These are phyloP conservation scores for Vitis rotundifolia DNA, from an alignment of 164 flowering plant species.

Conservation along the genomic window DNA sequence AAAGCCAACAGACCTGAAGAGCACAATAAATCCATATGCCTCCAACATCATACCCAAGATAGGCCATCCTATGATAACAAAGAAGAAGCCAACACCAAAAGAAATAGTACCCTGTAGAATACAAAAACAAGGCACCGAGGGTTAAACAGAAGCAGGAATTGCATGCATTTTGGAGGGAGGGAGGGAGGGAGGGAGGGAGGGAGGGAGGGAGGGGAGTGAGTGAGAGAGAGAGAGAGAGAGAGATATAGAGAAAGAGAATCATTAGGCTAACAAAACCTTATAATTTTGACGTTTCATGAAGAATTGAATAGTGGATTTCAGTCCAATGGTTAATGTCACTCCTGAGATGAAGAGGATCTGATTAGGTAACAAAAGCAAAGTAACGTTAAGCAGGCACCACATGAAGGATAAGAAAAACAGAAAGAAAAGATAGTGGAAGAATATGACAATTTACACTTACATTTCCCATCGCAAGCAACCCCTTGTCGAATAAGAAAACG, in stretches of 20 bases:
- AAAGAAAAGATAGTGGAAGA: constrained; percentile 5
- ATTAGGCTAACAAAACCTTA: constrained; percentile 44
- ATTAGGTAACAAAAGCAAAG: constrained; percentile 23
- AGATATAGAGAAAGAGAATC: no score
- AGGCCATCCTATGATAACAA: constrained; percentile 94
- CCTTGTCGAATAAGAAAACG: constrained; percentile 88
- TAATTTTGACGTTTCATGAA: constrained; percentile 86
- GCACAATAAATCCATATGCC: constrained; percentile 86
- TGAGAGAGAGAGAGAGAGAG: neutral
- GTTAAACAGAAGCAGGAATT: neutral
- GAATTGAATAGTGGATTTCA: constrained; percentile 84
- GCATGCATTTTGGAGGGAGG: constrained; percentile 5
- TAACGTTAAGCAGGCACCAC: constrained; percentile 21
- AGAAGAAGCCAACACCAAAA: constrained; percentile 85
- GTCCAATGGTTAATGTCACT: constrained; percentile 86
- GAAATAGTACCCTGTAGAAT: constrained; percentile 78
- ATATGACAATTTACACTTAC: constrained; percentile 40
- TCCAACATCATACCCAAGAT: constrained; percentile 92
- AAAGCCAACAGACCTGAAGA: constrained; percentile 68
- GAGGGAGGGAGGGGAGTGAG: no score
- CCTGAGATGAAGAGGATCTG: constrained; percentile 98
- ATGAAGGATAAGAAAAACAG: constrained; percentile 5
- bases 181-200: neutral
- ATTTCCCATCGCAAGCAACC: constrained; percentile 97
- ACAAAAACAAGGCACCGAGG: constrained; percentile 1